Evolutionary conservation across 1,284 basidiomycete species (phyloP), one percentile per base, ranked within the genome.

Genomic region (Hemileia vastatrix): DNA sequence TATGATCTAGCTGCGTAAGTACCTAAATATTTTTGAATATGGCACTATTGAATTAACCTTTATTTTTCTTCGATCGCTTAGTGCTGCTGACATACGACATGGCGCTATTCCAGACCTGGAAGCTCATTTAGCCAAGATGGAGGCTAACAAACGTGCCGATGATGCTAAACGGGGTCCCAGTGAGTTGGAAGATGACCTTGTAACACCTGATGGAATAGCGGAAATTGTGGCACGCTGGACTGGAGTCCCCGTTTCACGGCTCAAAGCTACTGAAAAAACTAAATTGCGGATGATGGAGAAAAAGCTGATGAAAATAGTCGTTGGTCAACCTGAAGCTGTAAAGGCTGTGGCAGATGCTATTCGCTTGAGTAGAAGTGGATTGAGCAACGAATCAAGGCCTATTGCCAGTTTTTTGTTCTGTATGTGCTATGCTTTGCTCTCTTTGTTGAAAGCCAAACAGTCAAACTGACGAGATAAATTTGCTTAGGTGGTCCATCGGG

Each of bases 91-190:
- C 75, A 79, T 97, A 66, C 85, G 87, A 59, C 95, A 92, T 78
- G 91, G 89, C 73, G 92, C 92, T 8, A 83, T 98, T 47, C 94
- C 95, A 11, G 90, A 97, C 70, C 80, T 94, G n/a, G 85, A 91
- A 74, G 77, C 80, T 59, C 84, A 85, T 54, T 82, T 96, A 64
- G 76, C 76, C 59, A 71, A 77, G 64, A 76, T 83, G 36, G 81
- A 83, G 71, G 70, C 71, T 8, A 73, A 77, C 44, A 81, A 80
- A 70, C 78, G 79, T 65, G 76, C 74, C 49, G 78, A 79, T 63
- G 73, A 73, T 47, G 72, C 70, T 47, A 66, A 77, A 68, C 68
- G 72, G 66, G 68, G 76, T 1, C 66, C 65, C 1, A 69, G 69
- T 8, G 49, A 57, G 6, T 57, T 77, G 6, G 71, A 75, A 6